phyloP scores from a whole-genome alignment of 1,139 yeast species.

The Candida albicans region DNA sequence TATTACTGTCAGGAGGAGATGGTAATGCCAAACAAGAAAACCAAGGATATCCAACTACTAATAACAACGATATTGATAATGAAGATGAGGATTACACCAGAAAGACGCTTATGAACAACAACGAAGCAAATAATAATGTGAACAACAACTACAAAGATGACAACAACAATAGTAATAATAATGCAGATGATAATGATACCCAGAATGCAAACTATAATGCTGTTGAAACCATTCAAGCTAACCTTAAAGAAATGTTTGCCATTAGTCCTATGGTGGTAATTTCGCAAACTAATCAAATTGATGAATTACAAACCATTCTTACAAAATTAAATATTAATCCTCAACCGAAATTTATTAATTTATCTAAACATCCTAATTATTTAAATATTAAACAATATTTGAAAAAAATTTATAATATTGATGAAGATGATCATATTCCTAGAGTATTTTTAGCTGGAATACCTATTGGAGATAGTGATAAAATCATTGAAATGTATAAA shows the following conservation, averaged over 20 bases:
- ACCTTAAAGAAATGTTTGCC: conserved; percentile 32
- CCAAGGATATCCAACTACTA: not conserved
- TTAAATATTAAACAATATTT: conserved; percentile 26
- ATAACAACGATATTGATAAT: not conserved
- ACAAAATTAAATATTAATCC: conserved; percentile 29
- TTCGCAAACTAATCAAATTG: conserved; percentile 16
- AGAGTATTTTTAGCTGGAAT: conserved; percentile 33
- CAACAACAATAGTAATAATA: not conserved
- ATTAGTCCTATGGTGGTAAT: conserved; percentile 28
- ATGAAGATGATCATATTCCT: conserved; percentile 24
- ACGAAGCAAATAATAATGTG: conserved; percentile 29
- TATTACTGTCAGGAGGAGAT: not conserved
- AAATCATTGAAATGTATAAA: conserved; percentile 23
- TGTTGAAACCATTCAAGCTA: conserved; percentile 16
- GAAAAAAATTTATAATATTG: conserved; percentile 17
- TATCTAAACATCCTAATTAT: conserved; percentile 34
- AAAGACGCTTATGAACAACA: not conserved
- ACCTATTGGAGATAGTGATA: conserved; percentile 30
- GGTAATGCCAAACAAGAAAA: too few species aligned
- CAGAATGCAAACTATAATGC: not conserved
- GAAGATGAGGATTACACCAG: not conserved
- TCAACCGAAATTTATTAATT: conserved; percentile 30
- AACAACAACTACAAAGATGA: not conserved
- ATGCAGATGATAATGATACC: not conserved
- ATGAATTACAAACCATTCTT: conserved; percentile 22